phyloP scores from a whole-genome alignment of 2,329 filamentous ascomycete genomes.

The Cladosporium phlei region DNA sequence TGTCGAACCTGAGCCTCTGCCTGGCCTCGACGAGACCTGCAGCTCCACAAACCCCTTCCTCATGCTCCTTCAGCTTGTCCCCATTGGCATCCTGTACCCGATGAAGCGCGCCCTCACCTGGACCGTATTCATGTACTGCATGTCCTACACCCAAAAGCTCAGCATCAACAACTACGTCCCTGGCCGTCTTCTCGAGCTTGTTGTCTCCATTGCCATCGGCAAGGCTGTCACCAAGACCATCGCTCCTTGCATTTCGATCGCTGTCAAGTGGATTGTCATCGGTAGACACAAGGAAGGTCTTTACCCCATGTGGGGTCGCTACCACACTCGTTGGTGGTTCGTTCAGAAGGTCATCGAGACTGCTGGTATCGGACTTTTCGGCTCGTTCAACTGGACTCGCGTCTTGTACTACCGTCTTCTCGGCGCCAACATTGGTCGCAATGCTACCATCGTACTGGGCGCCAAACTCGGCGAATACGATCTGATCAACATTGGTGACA shows the following conservation, averaged over 20 bases:
- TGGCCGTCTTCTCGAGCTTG: slow-evolving; percentile 48
- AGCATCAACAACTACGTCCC: slow-evolving; percentile 37
- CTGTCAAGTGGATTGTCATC: slow-evolving; percentile 52
- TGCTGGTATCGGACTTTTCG: slow-evolving; percentile 46
- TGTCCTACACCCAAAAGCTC: slow-evolving; percentile 40
- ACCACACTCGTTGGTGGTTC: slow-evolving; percentile 58
- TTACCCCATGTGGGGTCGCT: slow-evolving; percentile 57
- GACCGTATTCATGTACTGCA: slow-evolving; percentile 48
- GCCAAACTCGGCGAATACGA: slow-evolving; percentile 53
- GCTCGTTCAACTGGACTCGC: slow-evolving; percentile 36
- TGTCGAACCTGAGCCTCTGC: slow-evolving; percentile 19
- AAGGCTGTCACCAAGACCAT: slow-evolving; percentile 38
- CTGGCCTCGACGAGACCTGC: slow-evolving; percentile 38
- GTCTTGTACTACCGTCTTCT: slow-evolving; percentile 49
- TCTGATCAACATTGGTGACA: slow-evolving; percentile 51
- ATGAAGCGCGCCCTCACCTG: slow-evolving; percentile 49
- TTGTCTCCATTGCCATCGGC: slow-evolving; percentile 42
- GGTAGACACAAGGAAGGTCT: slow-evolving; percentile 50
- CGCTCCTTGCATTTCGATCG: slow-evolving; percentile 46
- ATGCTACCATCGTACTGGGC: slow-evolving; percentile 44
- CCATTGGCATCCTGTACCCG: slow-evolving; percentile 48
- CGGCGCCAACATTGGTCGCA: slow-evolving; percentile 50
- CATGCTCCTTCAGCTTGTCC: slow-evolving; percentile 49
- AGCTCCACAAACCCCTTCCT: slow-evolving; percentile 50
- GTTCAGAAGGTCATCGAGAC: slow-evolving; percentile 51